Base-by-base conservation (phyloP, 345 rosid species). In the Camelina laxa region DNA sequence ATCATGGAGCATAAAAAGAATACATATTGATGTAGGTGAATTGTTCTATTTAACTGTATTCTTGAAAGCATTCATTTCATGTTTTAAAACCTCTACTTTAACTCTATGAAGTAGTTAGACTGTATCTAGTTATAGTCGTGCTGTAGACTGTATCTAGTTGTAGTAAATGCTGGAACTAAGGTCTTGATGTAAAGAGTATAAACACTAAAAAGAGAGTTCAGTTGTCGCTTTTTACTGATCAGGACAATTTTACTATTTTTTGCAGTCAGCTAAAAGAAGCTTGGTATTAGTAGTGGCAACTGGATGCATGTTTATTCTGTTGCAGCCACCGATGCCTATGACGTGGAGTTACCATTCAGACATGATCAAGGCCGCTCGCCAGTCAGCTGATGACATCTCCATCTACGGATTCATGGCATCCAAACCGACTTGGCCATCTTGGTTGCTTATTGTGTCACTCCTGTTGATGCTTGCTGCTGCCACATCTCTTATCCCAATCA, bases 341-440 rank as follows among this genome's bases (percentile, higher is more conserved):
- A 77, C 97, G 10, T 89, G 90, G 96, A 87, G 96, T 77, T 92
- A 90, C 82, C 84, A 81, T 4, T 92, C 98, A 21, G 93, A 89
- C 6, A 55, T 92, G 70, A 92, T 92, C 72, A 90, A 82, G 78
- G 89, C 96, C 24, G 97, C 99, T 70, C 97, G 92, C 33, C 92
- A 86, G 76, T 89, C 98, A 66, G 89, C 91, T 67, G 99, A 95
- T 81, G 99, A 95, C 78, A 87, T 95, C 73, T 90, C 98, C 48
- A 95, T 92, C 63, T 95, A 95, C 54, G 99, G 98, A 14, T 91
- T 95, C 61, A 77, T 90, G 83, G 90, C 96, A 59, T 84, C 94
- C 66, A 92, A 90, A 82, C 99, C 99, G 31, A 89, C 96, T n/a
- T 92, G 99, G 98, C 98, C 99, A 14, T 88, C 99, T 56, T 95